Evolutionary conservation across 2,329 filamentous ascomycete species (phyloP).

Genomic region (Lasiodiplodia theobromae): DNA sequence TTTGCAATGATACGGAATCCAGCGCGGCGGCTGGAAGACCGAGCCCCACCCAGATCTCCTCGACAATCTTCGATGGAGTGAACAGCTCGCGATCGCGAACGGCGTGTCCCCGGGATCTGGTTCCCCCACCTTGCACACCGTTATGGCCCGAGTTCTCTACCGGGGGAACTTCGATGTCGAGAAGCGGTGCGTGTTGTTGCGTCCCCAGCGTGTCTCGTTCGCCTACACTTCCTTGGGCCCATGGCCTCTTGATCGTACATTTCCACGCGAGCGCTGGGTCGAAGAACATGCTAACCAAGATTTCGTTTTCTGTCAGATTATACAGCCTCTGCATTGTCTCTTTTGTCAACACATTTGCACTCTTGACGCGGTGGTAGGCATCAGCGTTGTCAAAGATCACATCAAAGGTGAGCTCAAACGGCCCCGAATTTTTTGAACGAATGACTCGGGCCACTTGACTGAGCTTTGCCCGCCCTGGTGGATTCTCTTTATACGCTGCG

Average conservation of each 20-base stretch:
- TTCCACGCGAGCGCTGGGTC: conserved; percentile 59
- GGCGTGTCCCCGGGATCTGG: too few relatives aligned
- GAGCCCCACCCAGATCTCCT: too few relatives aligned
- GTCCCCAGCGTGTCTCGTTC: conserved; percentile 49
- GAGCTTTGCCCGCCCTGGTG: neutral
- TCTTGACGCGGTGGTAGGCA: neutral
- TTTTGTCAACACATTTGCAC: neutral
- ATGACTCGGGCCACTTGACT: neutral
- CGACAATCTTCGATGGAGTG: too few relatives aligned
- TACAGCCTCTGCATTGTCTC: neutral
- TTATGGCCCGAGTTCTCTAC: too few relatives aligned
- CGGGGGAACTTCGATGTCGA: conserved; percentile 38
- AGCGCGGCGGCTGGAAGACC: too few relatives aligned
- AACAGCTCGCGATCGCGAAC: too few relatives aligned
- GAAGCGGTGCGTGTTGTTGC: conserved; percentile 49
- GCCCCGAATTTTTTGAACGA: neutral
- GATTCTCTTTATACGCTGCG: neutral
- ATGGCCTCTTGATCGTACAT: conserved; percentile 50
- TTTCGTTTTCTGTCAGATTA: neutral
- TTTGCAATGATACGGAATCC: too few relatives aligned
- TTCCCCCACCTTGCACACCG: too few relatives aligned
- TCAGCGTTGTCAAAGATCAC: neutral
- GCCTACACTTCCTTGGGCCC: conserved; percentile 44
- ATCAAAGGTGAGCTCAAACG: neutral
- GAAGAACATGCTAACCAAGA: conserved; percentile 48